Base-by-base conservation (phyloP, 2,329 filamentous ascomycete genomes). In the Tolypocladium endophyticum region DNA sequence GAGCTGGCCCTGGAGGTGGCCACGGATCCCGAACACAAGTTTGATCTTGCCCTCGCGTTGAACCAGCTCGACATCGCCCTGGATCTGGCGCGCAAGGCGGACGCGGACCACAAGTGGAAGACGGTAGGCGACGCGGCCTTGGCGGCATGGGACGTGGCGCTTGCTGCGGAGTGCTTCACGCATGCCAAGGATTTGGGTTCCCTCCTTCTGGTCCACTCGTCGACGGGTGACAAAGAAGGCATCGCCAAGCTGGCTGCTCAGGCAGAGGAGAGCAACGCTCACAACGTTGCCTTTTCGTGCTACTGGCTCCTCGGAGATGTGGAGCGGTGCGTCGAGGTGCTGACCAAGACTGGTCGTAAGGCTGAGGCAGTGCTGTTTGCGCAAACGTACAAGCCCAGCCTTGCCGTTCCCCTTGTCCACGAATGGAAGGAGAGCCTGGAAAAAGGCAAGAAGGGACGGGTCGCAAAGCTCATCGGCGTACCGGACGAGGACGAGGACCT, bases 51-150 rank as follows among this genome's bases (percentile, higher is more conserved):
- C 0, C 80, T 99, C 38, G 83, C 86, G 3, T 81, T 99, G 52
- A 90, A 88, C 67, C 88, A 94, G 64, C 84, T 97, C 18, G 84
- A 92, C 47, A 89, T 93, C 69, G 93, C 93, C 0, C 82, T 96
- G 3, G 87, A 92, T 61, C 85, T 97, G 57, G 93, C 94, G 8
- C 83, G 87, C 47, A 81, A 89, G 72, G 89, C 91, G 14, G 88
- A 97, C 64, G 89, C 87, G 1, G 94, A 97, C 72, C 93, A 97
- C 77, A 96, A 96, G 76, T 99, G 94, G 94, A 97, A 97, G 82
- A 92, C 86, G 4, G 90, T 99, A 5, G 94, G 94, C 61, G 94
- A 99, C 67, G 89, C 92, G 1, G 94, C 94, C 1, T 82, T 99
- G 47, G 77, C 86, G 12, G 87, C 80, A 1, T 99, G 93, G 94